A percentile compares a stretch with the other conserved stretches of the same genome.
These are phyloP conservation scores for Termitomyces bulborhizus DNA, from an alignment of 768 basidiomycete species.

Conservation along the genomic window DNA sequence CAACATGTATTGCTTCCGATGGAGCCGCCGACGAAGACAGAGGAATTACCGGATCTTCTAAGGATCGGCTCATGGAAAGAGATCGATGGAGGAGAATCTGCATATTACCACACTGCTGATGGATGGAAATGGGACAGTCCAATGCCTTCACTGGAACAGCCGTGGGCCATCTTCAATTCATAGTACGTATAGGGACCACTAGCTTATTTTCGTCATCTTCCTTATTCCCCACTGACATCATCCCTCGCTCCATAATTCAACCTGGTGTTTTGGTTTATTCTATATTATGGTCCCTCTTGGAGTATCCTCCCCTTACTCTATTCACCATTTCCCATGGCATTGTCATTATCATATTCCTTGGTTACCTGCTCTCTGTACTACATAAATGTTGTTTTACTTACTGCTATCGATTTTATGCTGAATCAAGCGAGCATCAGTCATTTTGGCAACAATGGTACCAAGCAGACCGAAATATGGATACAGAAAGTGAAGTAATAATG, in stretches of 20 bases:
- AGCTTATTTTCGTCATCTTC: constrained; percentile 27
- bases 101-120: constrained; percentile 53
- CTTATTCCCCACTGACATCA: constrained; percentile 13
- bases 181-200: constrained; percentile 30
- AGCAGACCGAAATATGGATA: constrained; percentile 1
- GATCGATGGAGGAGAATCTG: constrained; percentile 70
- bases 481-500: background rate
- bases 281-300: constrained; percentile 34
- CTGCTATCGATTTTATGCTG: constrained; percentile 51
- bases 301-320: constrained; percentile 23
- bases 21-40: constrained; percentile 42
- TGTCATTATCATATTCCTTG: constrained; percentile 30
- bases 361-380: constrained; percentile 49
- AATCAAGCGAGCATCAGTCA: background rate
- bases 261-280: constrained; percentile 22
- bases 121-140: constrained; percentile 69
- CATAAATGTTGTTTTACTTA: constrained; percentile 53
- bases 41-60: constrained; percentile 48
- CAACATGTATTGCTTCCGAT: constrained; percentile 37
- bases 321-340: constrained; percentile 25
- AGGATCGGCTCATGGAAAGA: constrained; percentile 60
- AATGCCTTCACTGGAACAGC: constrained; percentile 59
- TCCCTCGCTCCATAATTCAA: constrained; percentile 14
- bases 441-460: background rate
- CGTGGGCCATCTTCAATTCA: constrained; percentile 69